Evolutionary conservation across 2,329 filamentous ascomycete genomes (phyloP), one percentile per base, ranked within the genome.

Genomic region (Trichoderma sp.): DNA sequence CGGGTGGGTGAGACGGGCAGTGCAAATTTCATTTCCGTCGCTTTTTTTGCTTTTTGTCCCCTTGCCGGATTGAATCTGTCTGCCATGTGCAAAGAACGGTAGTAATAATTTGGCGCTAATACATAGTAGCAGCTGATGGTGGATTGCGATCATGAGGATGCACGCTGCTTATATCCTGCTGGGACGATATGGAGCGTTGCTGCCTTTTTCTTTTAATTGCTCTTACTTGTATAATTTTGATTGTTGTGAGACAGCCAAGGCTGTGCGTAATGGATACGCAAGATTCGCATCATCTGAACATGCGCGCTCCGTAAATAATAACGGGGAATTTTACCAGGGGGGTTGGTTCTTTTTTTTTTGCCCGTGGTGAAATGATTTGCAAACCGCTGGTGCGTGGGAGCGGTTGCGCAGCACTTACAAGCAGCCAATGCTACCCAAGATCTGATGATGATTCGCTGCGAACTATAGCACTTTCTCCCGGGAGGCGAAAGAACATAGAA

Each of bases 1-100:
- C 14, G 5, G 35, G 8, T 6, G 14, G 63, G 33, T 67, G 63
- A 67, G 63, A 67, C 40, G 63, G 63, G 63, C 63, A 49, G 63
- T 67, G 63, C 63, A 67, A 52, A 52, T 59, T 37, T 66, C 31
- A 14, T 47, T 21, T 14, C 52, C n/a, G 27, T 29, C 14, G 11
- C 19, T 65, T 31, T 56, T 31, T 35, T 35, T 3, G 33, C 33
- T 35, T 27, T 47, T 24, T 63, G 52, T 37, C 19, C 24, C 19
- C 49, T 31, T 40, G 49, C 27, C 24, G 27, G 7, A 27, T 27
- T 27, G 27, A 27, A 27, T 27, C 4, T 27, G 27, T 27, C 27
- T 27, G 27, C 27, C 27, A 27, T 27, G 27, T 27, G 27, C 27
- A 27, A 27, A 27, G 27, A 27, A 27, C 27, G 27, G 27, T 52